These are phyloP conservation scores for Rhynchospora pubera DNA, from an alignment of 176 grass and related monocot species.

Conservation along the genomic window DNA sequence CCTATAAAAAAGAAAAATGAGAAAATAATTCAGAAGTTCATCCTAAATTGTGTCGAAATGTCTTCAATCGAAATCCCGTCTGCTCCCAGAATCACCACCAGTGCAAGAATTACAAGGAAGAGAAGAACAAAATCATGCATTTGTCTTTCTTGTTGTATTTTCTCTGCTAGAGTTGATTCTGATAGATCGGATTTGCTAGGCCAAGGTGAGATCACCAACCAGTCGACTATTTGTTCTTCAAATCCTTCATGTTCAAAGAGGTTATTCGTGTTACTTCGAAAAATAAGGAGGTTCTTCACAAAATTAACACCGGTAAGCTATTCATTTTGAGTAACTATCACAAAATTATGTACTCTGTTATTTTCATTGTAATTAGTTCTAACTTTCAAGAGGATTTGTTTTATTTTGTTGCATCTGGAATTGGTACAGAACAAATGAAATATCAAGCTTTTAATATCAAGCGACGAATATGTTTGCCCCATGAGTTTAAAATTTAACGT, in stretches of 20 bases:
- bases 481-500: no score
- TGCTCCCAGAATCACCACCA: background rate
- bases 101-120: background rate
- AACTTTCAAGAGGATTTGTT: background rate
- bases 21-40: background rate
- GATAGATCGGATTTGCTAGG: background rate
- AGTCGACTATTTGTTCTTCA: background rate
- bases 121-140: background rate
- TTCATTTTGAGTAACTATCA: no score
- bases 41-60: background rate
- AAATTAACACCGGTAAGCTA: background rate
- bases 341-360: no score
- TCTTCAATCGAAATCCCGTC: background rate
- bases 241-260: background rate
- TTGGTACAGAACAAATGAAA: background rate
- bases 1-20: background rate
- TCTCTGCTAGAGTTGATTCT: background rate
- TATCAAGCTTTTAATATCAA: no score
- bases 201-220: background rate
- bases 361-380: background rate
- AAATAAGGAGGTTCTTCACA: conserved; percentile 1
- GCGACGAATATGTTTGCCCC: no score
- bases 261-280: background rate
- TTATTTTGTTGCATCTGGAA: background rate
- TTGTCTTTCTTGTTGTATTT: background rate